Evolutionary conservation across 345 rosid genomes (phyloP).

Genomic region (Aegle marmelos): DNA sequence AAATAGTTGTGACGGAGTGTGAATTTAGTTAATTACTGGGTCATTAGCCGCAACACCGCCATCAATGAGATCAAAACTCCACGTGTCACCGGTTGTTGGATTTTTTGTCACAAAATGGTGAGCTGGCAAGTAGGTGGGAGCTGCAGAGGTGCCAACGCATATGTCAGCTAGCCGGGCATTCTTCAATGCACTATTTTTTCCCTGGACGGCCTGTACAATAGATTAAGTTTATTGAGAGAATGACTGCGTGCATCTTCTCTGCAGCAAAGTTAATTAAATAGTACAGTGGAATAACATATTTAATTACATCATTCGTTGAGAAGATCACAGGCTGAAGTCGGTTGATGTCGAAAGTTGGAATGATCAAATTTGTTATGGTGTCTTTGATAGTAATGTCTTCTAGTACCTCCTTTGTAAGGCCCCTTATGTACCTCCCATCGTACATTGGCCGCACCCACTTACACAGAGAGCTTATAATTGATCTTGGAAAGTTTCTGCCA

Average conservation of each 20-base stretch:
- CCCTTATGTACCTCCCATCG: neutral
- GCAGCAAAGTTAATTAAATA: too few species aligned
- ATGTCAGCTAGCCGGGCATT: conserved; percentile 28
- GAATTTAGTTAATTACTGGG: conserved; percentile 18
- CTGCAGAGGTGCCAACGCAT: conserved; percentile 30
- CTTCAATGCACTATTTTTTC: too few species aligned
- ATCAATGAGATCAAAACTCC: conserved; percentile 25
- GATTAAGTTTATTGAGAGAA: too few species aligned
- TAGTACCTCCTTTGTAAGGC: neutral
- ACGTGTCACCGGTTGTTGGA: neutral
- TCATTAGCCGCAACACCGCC: conserved; percentile 33
- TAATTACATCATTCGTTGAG: conserved; percentile 15
- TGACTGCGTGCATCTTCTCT: too few species aligned
- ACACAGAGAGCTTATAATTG: neutral
- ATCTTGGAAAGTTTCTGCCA: neutral
- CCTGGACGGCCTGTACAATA: too few species aligned
- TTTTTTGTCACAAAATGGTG: conserved; percentile 19
- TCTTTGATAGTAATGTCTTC: neutral
- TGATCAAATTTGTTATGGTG: conserved; percentile 8
- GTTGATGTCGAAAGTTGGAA: conserved; percentile 23
- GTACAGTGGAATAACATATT: too few species aligned
- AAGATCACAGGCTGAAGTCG: conserved; percentile 21
- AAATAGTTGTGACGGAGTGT: too few species aligned
- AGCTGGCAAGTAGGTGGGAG: conserved; percentile 29
- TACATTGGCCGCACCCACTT: neutral